These are phyloP conservation scores for Cercospora sp. DNA, from an alignment of 2,329 filamentous ascomycete species.

Conservation along the genomic window DNA sequence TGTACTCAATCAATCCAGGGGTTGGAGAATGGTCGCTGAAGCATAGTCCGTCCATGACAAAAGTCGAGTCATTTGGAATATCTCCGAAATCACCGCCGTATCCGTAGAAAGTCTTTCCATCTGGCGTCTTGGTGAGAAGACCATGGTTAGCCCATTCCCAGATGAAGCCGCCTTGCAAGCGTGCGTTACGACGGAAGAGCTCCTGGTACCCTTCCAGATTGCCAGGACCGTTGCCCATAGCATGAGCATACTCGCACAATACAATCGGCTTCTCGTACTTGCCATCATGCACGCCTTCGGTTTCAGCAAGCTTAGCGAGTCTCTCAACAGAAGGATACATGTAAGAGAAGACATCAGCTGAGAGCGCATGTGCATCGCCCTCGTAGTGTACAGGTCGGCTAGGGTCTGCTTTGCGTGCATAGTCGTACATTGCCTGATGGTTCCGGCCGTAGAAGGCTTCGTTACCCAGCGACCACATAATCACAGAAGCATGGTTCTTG, in stretches of 20 bases:
- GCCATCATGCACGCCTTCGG: conserved; percentile 37
- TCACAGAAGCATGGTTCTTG: conserved; percentile 67
- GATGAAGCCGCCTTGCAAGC: conserved; percentile 61
- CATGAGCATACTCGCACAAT: conserved; percentile 56
- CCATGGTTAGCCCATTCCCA: conserved; percentile 50
- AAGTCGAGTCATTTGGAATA: conserved; percentile 40
- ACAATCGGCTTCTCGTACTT: conserved; percentile 54
- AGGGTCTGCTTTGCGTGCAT: conserved; percentile 57
- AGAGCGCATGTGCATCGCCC: conserved; percentile 59
- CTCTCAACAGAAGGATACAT: conserved; percentile 63
- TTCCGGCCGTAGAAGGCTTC: conserved; percentile 70
- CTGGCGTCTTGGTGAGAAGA: conserved; percentile 40
- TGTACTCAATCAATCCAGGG: conserved; percentile 44
- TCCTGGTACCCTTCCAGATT: conserved; percentile 63
- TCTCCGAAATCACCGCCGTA: conserved; percentile 42
- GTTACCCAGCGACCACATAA: conserved; percentile 72
- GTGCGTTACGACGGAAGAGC: conserved; percentile 59
- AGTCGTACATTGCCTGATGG: conserved; percentile 66
- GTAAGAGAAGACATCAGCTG: conserved; percentile 62
- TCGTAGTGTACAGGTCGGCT: conserved; percentile 66
- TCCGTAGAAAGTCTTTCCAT: conserved; percentile 41
- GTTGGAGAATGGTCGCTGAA: conserved; percentile 44
- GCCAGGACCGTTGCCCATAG: conserved; percentile 73
- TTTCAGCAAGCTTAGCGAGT: conserved; percentile 49
- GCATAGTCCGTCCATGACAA: conserved; percentile 47